Percentiles rank a stretch among this genome's conserved stretches.
Conservation (phyloP, 2,329 filamentous ascomycete genomes). For the Dactylellina sp. region DNA sequence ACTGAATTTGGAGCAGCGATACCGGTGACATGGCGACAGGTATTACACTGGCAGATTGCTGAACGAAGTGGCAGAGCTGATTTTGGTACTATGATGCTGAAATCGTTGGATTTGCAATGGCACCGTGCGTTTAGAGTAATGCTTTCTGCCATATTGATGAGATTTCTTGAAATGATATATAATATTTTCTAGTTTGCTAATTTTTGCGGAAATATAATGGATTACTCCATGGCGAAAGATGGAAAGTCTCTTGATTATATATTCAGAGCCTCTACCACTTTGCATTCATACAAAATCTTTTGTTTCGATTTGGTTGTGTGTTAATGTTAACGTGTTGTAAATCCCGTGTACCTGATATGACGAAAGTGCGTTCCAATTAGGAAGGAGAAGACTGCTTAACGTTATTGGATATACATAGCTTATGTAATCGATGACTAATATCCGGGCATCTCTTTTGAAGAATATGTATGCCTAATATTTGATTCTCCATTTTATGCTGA, state of each 20-base stretch:
- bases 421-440: conserved; percentile 9
- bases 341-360: background rate
- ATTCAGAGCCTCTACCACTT: too few species aligned
- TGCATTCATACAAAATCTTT: too few species aligned
- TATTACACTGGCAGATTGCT: conserved; percentile 43
- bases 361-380: conserved; percentile 1
- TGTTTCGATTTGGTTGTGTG: too few species aligned
- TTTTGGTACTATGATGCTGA: conserved; percentile 25
- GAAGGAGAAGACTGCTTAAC: conserved; percentile 8
- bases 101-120: conserved; percentile 50
- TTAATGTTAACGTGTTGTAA: too few species aligned
- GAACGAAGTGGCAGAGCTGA: conserved; percentile 39
- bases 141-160: conserved; percentile 23
- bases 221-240: too few species aligned
- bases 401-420: conserved; percentile 4
- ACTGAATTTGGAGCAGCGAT: conserved; percentile 18
- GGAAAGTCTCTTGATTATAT: too few species aligned
- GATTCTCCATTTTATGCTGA: too few species aligned
- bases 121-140: conserved; percentile 34
- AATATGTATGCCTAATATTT: background rate
- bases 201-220: too few species aligned
- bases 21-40: conserved; percentile 38
- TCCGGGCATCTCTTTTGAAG: background rate
- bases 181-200: too few species aligned
- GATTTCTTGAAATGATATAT: too few species aligned